Evolutionary conservation across 805 yeast genomes (phyloP).

Genomic region (Ogataea methylovora): DNA sequence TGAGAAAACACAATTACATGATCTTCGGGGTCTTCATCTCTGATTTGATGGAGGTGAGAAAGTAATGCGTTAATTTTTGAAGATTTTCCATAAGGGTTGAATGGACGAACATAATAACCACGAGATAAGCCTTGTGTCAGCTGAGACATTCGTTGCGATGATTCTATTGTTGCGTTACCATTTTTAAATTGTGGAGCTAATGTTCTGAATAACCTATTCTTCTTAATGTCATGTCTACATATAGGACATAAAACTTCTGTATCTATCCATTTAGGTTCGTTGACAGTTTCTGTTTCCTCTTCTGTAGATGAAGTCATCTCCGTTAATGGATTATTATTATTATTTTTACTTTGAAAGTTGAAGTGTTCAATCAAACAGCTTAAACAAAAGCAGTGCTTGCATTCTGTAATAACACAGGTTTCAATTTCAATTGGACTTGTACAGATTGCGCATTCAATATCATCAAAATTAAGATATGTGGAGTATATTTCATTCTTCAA

Average conservation of each 20-base stretch:
- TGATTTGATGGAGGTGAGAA: conserved; percentile 46
- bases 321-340: no score
- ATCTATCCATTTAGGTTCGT: conserved; percentile 19
- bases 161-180: conserved; percentile 3
- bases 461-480: conserved; percentile 27
- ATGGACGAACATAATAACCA: conserved; percentile 28
- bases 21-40: conserved; percentile 51
- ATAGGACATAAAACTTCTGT: conserved; percentile 60
- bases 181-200: conserved; percentile 13
- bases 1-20: conserved; percentile 88
- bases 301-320: conserved; percentile 3
- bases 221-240: conserved; percentile 55
- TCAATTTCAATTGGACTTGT: conserved; percentile 50
- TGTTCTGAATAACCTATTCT: conserved; percentile 39
- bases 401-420: conserved; percentile 51
- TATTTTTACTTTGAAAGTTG: conserved; percentile 45
- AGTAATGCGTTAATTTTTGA: conserved; percentile 68
- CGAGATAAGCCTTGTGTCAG: conserved; percentile 2
- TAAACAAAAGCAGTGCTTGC: conserved; percentile 77
- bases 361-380: conserved; percentile 69
- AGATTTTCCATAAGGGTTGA: conserved; percentile 49
- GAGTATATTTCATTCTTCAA: conserved; percentile 24
- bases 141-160: conserved; percentile 6
- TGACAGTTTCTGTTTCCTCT: background rate
- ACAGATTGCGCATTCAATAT: conserved; percentile 80